Base-by-base conservation (phyloP, 331 rosid species). In the Ulmus americana region DNA sequence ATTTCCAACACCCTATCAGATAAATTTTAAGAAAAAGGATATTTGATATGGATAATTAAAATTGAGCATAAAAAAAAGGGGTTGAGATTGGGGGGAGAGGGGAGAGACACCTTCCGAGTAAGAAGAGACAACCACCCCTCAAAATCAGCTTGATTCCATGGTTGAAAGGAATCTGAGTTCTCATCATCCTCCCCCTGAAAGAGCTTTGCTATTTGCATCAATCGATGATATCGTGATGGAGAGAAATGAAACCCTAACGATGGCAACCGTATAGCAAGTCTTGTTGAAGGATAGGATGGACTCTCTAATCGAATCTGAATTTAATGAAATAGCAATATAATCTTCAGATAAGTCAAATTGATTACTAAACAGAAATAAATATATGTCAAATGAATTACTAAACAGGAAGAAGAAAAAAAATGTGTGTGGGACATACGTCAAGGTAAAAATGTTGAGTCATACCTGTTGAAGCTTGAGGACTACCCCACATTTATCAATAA, bases 201-300 rank as follows among this genome's bases (percentile, higher is more conserved):
- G 60, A 89, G 82, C 82, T 89, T 92, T 49, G 80, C 70, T 6
- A 92, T 84, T 79, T 83, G 84, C 94, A 89, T 84, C 77, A 92
- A 64, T 42, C 98, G 86, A 79, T 92, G 97, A 84, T 87, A 92
- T 61, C 98, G 86, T 62, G 98, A 95, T n/a, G 98, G 98, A 12
- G 98, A 92, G 71, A 92, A 92, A 79, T 92, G 97, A 72, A 92
- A 92, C 66, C 81, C 86, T 75, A 94, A 60, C 2, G 97, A 83
- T 48, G 98, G 97, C 56, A 94, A 75, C 82, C 85, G 83, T 65
- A 87, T 87, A 55, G 98, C 95, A 56, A 94, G 80, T 64, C 95
- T 83, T 28, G 86, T 82, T 64, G 97, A 81, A 66, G 95, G 91
- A 65, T 89, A 78, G 68, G 82, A 78, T 43, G 95, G 95, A 67